Evolutionary conservation across 352 stramenopile genomes (phyloP).

Genomic region (Phytophthora macrochlamydospora): DNA sequence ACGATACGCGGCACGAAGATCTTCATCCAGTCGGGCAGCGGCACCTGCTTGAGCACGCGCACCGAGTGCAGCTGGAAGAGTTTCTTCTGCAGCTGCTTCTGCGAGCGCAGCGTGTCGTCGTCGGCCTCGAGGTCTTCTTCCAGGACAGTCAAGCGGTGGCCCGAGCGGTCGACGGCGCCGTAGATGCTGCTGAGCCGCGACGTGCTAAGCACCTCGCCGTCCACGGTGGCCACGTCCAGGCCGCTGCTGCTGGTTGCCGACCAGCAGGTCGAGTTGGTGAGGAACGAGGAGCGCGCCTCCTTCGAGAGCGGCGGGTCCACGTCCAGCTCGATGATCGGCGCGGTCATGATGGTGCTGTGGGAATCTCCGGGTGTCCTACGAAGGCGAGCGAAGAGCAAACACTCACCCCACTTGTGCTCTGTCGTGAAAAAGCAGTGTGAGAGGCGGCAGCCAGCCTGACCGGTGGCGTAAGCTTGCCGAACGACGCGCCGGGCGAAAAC

Average conservation of each 20-base stretch:
- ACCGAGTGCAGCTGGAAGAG: conserved; percentile 52
- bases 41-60: conserved; percentile 71
- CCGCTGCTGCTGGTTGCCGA: conserved; percentile 38
- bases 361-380: conserved; percentile 1
- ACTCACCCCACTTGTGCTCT: conserved; percentile 8
- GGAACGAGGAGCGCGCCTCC: conserved; percentile 52
- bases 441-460: neutral
- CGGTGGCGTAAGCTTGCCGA: too few species aligned
- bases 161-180: conserved; percentile 22
- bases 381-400: neutral
- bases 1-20: conserved; percentile 75
- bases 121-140: conserved; percentile 38
- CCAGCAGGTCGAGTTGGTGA: conserved; percentile 56
- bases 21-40: conserved; percentile 75
- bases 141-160: conserved; percentile 32
- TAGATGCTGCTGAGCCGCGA: conserved; percentile 47
- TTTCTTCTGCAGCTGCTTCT: conserved; percentile 58
- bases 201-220: conserved; percentile 39
- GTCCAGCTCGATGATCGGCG: conserved; percentile 10
- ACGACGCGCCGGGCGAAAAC: neutral
- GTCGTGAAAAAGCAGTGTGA: conserved; percentile 16
- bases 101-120: conserved; percentile 19
- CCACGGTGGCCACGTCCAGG: conserved; percentile 40
- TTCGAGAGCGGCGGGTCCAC: conserved; percentile 26
- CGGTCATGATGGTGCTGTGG: conserved; percentile 16